A percentile compares a stretch with the other conserved stretches of the same genome.
phyloP scores from a whole-genome alignment of 2,329 filamentous ascomycete species.

The Coleophoma crateriformis region DNA sequence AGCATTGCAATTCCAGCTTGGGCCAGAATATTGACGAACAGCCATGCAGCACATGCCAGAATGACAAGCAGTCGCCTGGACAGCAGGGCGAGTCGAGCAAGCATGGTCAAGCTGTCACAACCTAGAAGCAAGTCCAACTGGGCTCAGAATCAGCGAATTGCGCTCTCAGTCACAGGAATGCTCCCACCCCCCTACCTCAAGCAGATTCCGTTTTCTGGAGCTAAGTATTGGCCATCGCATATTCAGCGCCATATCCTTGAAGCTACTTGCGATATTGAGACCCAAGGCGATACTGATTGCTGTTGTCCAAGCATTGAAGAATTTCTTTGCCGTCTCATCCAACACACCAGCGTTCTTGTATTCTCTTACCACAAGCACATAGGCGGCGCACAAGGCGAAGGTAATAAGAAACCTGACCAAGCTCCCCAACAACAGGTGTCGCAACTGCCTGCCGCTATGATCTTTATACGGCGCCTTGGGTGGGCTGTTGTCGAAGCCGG shows the following conservation, averaged over 20 bases:
- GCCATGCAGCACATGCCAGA: constrained; percentile 22
- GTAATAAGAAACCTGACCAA: constrained; percentile 17
- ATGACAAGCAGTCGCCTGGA: constrained; percentile 23
- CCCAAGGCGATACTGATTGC: constrained; percentile 36
- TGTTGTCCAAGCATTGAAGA: constrained; percentile 39
- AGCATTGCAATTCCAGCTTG: constrained; percentile 38
- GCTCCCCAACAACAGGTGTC: constrained; percentile 17
- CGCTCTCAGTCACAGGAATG: too few relatives aligned
- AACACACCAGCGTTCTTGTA: constrained; percentile 22
- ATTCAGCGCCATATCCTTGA: constrained; percentile 38
- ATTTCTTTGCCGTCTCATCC: constrained; percentile 28
- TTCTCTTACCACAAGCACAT: constrained; percentile 8
- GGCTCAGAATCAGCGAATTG: too few relatives aligned
- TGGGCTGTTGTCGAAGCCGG: not conserved
- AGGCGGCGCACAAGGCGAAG: constrained; percentile 15
- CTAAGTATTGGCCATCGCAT: constrained; percentile 41
- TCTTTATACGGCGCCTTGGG: constrained; percentile 15
- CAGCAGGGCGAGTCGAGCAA: constrained; percentile 23
- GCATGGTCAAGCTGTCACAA: constrained; percentile 25
- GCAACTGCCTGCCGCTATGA: constrained; percentile 17
- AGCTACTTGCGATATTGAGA: constrained; percentile 34
- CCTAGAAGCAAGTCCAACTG: constrained; percentile 26
- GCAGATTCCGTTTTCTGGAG: constrained; percentile 28
- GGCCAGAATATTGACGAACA: constrained; percentile 28
- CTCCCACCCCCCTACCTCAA: constrained; percentile 28